Percentiles rank a stretch among this genome's conserved stretches.
These are phyloP conservation scores for Leishmania tarentolae DNA, from an alignment of 208 protist genomes.

Conservation along the genomic window DNA sequence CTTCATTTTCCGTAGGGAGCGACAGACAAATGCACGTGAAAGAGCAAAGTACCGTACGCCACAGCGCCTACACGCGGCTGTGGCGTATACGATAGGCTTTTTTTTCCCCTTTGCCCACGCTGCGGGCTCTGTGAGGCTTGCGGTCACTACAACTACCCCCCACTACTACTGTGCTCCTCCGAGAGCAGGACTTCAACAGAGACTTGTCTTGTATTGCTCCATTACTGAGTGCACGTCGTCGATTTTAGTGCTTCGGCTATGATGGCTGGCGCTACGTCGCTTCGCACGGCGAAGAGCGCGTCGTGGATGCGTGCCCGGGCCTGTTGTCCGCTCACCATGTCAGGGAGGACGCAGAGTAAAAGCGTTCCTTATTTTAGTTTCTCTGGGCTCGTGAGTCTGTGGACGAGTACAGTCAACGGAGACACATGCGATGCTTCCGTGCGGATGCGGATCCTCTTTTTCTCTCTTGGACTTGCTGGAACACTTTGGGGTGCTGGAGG, in stretches of 20 bases:
- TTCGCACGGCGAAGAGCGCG: neutral
- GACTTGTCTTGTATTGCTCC: neutral
- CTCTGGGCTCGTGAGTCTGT: neutral
- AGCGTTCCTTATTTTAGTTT: neutral
- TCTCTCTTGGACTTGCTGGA: neutral
- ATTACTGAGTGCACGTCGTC: neutral
- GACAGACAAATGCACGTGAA: neutral
- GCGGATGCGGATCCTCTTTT: neutral
- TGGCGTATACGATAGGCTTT: neutral
- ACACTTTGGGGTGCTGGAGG: neutral
- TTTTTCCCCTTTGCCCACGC: neutral
- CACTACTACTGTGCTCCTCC: neutral
- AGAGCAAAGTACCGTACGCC: neutral
- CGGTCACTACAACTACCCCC: neutral
- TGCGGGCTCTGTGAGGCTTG: neutral
- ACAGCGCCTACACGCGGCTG: neutral
- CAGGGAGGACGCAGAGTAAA: neutral
- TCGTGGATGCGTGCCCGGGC: neutral
- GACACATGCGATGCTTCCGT: neutral
- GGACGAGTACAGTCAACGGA: neutral
- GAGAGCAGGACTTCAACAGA: neutral
- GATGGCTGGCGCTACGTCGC: neutral
- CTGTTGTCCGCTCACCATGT: neutral
- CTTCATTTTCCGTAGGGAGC: neutral
- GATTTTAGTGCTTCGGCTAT: neutral